phyloP scores from a whole-genome alignment of 306 rosid species.

The Castanea mollissima region DNA sequence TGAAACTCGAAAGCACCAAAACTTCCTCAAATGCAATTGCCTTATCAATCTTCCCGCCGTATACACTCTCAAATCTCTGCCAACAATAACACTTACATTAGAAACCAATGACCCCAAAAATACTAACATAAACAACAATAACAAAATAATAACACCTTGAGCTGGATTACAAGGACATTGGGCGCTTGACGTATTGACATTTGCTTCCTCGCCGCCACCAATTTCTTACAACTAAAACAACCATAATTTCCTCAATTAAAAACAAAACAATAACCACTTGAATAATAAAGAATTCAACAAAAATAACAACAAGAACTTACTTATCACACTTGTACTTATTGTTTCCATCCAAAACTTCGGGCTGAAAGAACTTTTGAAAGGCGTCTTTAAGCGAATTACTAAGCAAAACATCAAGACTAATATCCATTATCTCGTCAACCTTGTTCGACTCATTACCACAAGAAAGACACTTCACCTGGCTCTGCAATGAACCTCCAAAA shows the following conservation, averaged over 20 bases:
- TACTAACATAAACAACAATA: slow-evolving; percentile 6
- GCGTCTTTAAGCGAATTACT: slow-evolving; percentile 86
- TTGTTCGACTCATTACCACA: slow-evolving; percentile 97
- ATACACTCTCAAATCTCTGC: slow-evolving; percentile 94
- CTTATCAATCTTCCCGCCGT: slow-evolving; percentile 91
- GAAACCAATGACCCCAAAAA: neutral
- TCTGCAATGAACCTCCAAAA: slow-evolving; percentile 96
- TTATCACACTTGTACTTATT: slow-evolving; percentile 96
- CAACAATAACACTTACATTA: slow-evolving; percentile 25
- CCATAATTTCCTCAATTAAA: slow-evolving; percentile 28
- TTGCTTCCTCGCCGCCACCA: slow-evolving; percentile 91
- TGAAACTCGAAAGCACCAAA: slow-evolving; percentile 89
- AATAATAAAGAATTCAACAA: too few relatives aligned
- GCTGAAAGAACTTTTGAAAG: slow-evolving; percentile 82
- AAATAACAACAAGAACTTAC: slow-evolving; percentile 32
- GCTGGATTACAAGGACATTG: slow-evolving; percentile 83
- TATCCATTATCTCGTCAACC: slow-evolving; percentile 98
- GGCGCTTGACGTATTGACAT: slow-evolving; percentile 96
- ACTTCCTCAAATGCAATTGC: slow-evolving; percentile 83
- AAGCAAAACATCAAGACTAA: slow-evolving; percentile 96
- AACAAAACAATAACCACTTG: neutral
- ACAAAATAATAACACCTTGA: slow-evolving; percentile 60
- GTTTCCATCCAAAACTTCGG: slow-evolving; percentile 88
- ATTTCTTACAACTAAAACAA: slow-evolving; percentile 74
- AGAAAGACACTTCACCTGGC: slow-evolving; percentile 92